Evolutionary conservation across 2,329 filamentous ascomycete genomes (phyloP).

Genomic region (Fusarium poae): DNA sequence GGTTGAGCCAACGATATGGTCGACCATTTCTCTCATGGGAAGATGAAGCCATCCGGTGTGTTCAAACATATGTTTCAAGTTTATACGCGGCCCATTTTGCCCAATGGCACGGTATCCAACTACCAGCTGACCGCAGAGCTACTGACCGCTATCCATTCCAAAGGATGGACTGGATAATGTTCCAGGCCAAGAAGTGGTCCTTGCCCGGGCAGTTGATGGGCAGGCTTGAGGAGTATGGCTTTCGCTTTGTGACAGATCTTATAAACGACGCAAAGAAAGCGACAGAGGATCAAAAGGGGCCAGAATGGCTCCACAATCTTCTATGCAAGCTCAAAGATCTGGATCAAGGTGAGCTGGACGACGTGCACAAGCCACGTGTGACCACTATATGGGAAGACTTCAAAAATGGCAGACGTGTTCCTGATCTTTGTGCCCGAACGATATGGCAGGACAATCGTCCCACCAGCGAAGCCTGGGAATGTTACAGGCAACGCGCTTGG

Average conservation of each 20-base stretch:
- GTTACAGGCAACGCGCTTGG: conserved; percentile 8
- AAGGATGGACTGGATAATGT: neutral
- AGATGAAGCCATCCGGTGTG: conserved; percentile 6
- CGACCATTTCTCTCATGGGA: neutral
- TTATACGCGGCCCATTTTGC: conserved; percentile 2
- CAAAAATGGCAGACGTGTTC: neutral
- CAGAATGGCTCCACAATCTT: neutral
- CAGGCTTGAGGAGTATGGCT: neutral
- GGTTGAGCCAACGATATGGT: neutral
- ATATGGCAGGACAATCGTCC: neutral
- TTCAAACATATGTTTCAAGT: neutral
- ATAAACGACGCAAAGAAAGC: neutral
- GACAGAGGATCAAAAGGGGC: neutral
- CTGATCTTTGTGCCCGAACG: neutral
- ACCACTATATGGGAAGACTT: neutral
- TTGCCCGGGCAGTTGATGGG: neutral
- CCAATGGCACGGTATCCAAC: neutral
- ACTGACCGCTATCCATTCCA: neutral
- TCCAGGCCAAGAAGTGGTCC: too few species aligned
- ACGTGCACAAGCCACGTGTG: neutral
- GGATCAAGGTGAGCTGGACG: neutral
- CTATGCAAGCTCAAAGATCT: too few species aligned
- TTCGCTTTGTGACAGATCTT: neutral
- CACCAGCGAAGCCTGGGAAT: neutral
- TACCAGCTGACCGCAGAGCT: neutral